A percentile compares a stretch with the other conserved stretches of the same genome.
These are phyloP conservation scores for Brachypodium distachyon DNA, from an alignment of 202 grass and related monocot species.

Conservation along the genomic window DNA sequence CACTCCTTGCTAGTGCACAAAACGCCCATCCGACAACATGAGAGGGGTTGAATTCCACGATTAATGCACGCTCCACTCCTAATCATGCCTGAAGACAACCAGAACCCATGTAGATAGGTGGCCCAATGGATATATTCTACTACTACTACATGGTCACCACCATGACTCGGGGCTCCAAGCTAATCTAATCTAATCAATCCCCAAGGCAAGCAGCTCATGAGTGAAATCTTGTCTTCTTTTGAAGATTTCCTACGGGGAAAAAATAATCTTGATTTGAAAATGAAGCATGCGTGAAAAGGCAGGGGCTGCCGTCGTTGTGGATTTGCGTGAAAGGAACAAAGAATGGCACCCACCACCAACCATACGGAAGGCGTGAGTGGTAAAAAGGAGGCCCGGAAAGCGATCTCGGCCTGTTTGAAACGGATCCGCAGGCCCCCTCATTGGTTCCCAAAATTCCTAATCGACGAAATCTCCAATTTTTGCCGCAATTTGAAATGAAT, in stretches of 20 bases:
- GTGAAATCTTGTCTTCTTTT: constrained; percentile 7
- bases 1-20: background rate
- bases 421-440: constrained; percentile 17
- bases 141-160: background rate
- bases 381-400: constrained; percentile 31
- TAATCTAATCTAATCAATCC: constrained; percentile 31
- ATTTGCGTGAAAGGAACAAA: constrained; percentile 31
- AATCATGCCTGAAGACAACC: constrained; percentile 9
- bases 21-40: background rate
- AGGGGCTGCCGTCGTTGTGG: constrained; percentile 14
- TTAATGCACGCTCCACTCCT: background rate
- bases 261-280: background rate
- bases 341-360: constrained; percentile 31
- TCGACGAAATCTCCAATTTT: background rate
- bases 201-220: background rate
- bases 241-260: background rate
- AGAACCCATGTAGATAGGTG: constrained; percentile 10
- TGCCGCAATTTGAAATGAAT: no score
- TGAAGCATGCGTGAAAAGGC: constrained; percentile 34
- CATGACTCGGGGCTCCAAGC: constrained; percentile 17
- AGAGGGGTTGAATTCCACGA: background rate
- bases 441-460: background rate
- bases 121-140: constrained; percentile 27
- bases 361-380: constrained; percentile 29
- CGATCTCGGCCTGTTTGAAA: constrained; percentile 17